Conservation (phyloP, 31 red algal genomes). For the Endocladia muricata region DNA sequence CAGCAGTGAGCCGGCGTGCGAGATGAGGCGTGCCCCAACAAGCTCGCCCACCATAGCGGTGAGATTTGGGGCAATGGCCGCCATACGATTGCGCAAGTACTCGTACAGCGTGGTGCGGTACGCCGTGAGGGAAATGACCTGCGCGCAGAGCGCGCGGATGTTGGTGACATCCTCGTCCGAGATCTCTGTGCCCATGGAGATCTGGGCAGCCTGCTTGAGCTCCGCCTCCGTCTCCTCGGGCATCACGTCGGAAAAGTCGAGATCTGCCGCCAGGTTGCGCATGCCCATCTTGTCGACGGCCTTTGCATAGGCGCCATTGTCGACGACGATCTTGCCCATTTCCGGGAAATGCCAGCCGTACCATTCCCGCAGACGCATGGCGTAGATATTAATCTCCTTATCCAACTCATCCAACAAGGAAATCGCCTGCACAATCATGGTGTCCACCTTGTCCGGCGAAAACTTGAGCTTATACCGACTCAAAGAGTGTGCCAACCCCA, state of each 20-base stretch:
- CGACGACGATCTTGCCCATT: constrained; percentile 86
- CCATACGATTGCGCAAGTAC: constrained; percentile 94
- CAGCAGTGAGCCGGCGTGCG: constrained; percentile 91
- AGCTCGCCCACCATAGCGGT: constrained; percentile 97
- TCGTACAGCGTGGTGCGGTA: constrained; percentile 87
- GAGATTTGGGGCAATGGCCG: constrained; percentile 94
- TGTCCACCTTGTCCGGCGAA: constrained; percentile 96
- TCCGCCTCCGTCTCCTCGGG: constrained; percentile 61
- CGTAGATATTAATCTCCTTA: constrained; percentile 99
- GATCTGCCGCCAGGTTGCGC: constrained; percentile 51
- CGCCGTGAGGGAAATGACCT: constrained; percentile 85
- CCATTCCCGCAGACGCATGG: constrained; percentile 98
- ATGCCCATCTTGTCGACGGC: constrained; percentile 84
- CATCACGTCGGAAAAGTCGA: constrained; percentile 73
- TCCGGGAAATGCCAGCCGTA: constrained; percentile 99
- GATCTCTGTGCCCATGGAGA: constrained; percentile 99
- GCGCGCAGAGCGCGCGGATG: constrained; percentile 75
- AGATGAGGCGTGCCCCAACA: constrained; percentile 93
- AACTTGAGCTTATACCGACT: constrained; percentile 99
- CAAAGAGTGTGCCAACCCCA: constrained; percentile 94
- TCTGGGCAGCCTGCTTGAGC: constrained; percentile 83
- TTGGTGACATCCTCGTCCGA: constrained; percentile 93
- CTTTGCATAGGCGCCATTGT: constrained; percentile 87
- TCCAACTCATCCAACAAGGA: constrained; percentile 94
- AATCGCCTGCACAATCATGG: constrained; percentile 97